phyloP scores from a whole-genome alignment of 2,329 filamentous ascomycete genomes.

The Pseudohalonectria lignicola region DNA sequence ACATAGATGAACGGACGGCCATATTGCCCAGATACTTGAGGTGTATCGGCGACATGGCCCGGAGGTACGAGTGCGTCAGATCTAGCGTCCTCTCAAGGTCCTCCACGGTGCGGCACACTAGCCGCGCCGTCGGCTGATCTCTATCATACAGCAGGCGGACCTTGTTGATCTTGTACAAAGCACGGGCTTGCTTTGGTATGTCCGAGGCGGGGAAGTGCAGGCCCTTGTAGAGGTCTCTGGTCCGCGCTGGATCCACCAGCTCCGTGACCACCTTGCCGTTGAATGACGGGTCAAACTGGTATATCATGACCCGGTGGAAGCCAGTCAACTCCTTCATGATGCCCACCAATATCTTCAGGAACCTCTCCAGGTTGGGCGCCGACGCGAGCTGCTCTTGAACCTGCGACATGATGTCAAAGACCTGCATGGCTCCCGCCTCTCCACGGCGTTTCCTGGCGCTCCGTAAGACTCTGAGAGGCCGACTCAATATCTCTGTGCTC shows the following conservation, averaged over 20 bases:
- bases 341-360: conserved; percentile 73
- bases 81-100: conserved; percentile 69
- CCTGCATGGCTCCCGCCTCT: conserved; percentile 76
- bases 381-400: conserved; percentile 77
- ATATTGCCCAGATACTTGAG: conserved; percentile 82
- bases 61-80: conserved; percentile 72
- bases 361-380: conserved; percentile 57
- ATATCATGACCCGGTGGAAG: conserved; percentile 88
- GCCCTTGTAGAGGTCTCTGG: conserved; percentile 76
- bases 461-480: conserved; percentile 64
- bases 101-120: conserved; percentile 67
- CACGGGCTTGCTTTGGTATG: conserved; percentile 74
- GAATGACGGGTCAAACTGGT: conserved; percentile 74
- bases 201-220: conserved; percentile 82
- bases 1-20: conserved; percentile 90
- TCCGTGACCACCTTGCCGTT: conserved; percentile 85
- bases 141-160: conserved; percentile 81
- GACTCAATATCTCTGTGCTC: conserved; percentile 66
- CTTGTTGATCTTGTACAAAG: conserved; percentile 86
- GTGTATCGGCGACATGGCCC: conserved; percentile 85
- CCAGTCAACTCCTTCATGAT: conserved; percentile 84
- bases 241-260: conserved; percentile 67
- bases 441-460: conserved; percentile 66
- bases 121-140: conserved; percentile 65
- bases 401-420: conserved; percentile 86